These are phyloP conservation scores for Phanerodontia chrysosporium DNA, from an alignment of 768 basidiomycete species.

Conservation along the genomic window DNA sequence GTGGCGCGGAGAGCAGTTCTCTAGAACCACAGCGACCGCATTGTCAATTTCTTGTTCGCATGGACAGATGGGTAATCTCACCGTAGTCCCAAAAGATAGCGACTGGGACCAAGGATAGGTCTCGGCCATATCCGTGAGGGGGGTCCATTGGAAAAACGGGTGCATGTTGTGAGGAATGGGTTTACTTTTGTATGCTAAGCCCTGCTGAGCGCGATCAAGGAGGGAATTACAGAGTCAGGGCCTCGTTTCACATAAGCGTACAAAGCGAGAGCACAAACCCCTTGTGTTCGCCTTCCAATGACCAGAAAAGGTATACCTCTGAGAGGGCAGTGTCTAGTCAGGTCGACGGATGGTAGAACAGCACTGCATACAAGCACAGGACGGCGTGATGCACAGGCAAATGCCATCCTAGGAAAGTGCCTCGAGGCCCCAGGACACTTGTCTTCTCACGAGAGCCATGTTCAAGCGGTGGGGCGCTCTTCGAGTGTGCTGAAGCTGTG, in stretches of 20 bases:
- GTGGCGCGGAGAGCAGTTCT: constrained; percentile 30
- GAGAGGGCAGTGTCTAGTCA: neutral
- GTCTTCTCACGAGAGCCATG: neutral
- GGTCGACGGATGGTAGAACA: too few relatives aligned
- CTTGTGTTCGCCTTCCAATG: neutral
- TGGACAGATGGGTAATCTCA: constrained; percentile 13
- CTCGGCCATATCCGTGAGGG: neutral
- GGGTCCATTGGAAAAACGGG: neutral
- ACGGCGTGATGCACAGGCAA: neutral
- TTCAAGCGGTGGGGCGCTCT: neutral
- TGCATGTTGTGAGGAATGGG: neutral
- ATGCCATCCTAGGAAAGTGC: neutral
- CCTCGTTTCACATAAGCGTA: neutral
- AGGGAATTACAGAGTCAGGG: neutral
- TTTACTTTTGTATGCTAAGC: neutral
- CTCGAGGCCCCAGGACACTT: neutral
- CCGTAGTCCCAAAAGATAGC: constrained; percentile 44
- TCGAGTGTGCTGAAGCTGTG: neutral
- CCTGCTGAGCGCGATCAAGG: neutral
- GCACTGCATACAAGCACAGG: neutral
- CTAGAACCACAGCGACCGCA: constrained; percentile 15
- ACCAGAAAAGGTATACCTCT: neutral
- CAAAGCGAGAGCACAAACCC: neutral
- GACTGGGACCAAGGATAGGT: constrained; percentile 19
- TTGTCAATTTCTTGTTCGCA: neutral